Evolutionary conservation across 345 rosid species (phyloP), one percentile per base, ranked within the genome.

Genomic region (Sisymbrium altissimum): DNA sequence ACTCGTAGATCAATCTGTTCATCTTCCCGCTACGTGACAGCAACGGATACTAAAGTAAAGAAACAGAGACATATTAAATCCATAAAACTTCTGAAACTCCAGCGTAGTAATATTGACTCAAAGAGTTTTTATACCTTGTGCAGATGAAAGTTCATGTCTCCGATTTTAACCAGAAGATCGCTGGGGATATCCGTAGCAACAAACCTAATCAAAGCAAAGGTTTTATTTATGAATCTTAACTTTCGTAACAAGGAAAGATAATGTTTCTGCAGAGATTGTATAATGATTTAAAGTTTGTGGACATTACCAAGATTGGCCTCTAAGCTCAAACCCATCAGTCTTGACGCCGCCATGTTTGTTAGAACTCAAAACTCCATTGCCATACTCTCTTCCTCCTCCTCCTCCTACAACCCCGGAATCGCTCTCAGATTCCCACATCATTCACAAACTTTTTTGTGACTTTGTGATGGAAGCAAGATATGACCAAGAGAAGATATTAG

Each of bases 101-200:
- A 68, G 12, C 40, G 14, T 62, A 9, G 52, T 27, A 23, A 57
- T 19, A 65, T 23, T 59, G 52, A 63, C 50, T 43, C 15, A 14
- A 46, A 65, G 63, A 10, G 39, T 66, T 17, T 2, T 36, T 44
- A 21, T 86, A 95, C 99, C 99, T 89, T 95, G 84, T 95, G 99
- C 38, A 95, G 71, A 82, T 95, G 87, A 71, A 95, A 95, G 75
- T 81, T 81, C 15, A 87, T 82, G 57, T 85, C 97, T 68, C 88
- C 92, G 70, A 88, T 78, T 64, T 83, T 88, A 80, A 95, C 92
- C 8, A 85, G 84, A 80, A 90, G 78, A 73, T 95, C 97, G 57
- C 97, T 92, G 1, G 97, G 97, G 71, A 95, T 85, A 74, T 95
- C 99, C 33, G 99, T 85, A 46, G 97, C 86, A 55, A 92, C 99